A percentile compares a stretch with the other conserved stretches of the same genome.
Conservation (phyloP, 1,139 yeast species). For the Groenewaldozyma sp. region DNA sequence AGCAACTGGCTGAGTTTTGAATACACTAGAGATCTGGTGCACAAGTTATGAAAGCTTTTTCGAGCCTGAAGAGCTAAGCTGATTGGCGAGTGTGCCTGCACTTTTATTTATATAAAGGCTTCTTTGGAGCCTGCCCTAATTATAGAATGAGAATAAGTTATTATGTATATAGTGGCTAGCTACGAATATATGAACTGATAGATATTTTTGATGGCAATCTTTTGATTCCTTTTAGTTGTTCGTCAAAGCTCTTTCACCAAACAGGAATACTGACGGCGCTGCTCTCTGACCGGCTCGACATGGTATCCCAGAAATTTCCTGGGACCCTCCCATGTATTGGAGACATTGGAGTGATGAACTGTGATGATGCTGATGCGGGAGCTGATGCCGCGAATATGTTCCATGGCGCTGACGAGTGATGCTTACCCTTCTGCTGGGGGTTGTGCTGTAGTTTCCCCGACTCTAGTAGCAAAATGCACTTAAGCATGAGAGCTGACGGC, state of each 20-base stretch:
- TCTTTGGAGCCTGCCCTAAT: no score
- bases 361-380: not conserved
- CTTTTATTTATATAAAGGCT: no score
- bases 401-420: no score
- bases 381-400: not conserved
- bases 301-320: constrained; percentile 1
- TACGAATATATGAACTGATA: not conserved
- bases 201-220: not conserved
- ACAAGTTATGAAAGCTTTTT: constrained; percentile 1
- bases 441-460: not conserved
- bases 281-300: not conserved
- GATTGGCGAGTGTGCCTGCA: no score
- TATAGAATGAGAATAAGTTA: no score
- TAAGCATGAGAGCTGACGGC: constrained; percentile 9
- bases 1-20: constrained; percentile 89
- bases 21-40: constrained; percentile 38
- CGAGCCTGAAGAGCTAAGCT: no score
- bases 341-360: not conserved
- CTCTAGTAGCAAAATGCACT: not conserved
- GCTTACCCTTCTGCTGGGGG: not conserved
- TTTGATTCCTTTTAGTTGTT: not conserved
- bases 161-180: no score
- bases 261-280: not conserved
- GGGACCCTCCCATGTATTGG: not conserved
- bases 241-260: not conserved